Percentiles rank a stretch among this genome's conserved stretches.
Conservation (phyloP, 805 yeast genomes). For the Zygoascus bituminiphila region DNA sequence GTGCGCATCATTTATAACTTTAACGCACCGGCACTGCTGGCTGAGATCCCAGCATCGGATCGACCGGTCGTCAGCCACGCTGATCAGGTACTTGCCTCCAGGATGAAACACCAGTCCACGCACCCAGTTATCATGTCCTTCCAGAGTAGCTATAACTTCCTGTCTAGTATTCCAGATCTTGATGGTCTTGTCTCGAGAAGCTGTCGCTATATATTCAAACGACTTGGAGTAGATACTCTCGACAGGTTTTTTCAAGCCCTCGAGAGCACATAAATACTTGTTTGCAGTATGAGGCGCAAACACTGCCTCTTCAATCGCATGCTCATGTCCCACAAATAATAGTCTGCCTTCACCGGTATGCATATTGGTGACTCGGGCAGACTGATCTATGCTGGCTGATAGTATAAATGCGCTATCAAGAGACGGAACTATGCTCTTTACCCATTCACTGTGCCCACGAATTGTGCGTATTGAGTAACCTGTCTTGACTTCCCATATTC, state of each 20-base stretch:
- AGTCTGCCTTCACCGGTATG: slow-evolving; percentile 52
- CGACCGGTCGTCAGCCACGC: slow-evolving; percentile 73
- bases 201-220: slow-evolving; percentile 61
- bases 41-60: slow-evolving; percentile 71
- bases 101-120: slow-evolving; percentile 65
- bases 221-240: slow-evolving; percentile 16
- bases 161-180: slow-evolving; percentile 71
- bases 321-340: slow-evolving; percentile 66
- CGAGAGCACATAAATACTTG: slow-evolving; percentile 39
- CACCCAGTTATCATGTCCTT: slow-evolving; percentile 86
- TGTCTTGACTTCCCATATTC: slow-evolving; percentile 59
- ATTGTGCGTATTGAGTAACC: slow-evolving; percentile 64
- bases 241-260: slow-evolving; percentile 30
- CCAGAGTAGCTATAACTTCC: slow-evolving; percentile 44
- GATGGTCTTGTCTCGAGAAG: slow-evolving; percentile 68
- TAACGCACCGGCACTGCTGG: slow-evolving; percentile 36
- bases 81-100: slow-evolving; percentile 56
- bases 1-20: slow-evolving; percentile 50
- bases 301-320: slow-evolving; percentile 68
- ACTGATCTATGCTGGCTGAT: slow-evolving; percentile 74
- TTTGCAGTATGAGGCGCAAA: slow-evolving; percentile 53
- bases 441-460: slow-evolving; percentile 85
- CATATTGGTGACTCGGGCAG: slow-evolving; percentile 58
- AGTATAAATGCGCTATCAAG: slow-evolving; percentile 48
- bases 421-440: slow-evolving; percentile 39